Evolutionary conservation across 2,329 filamentous ascomycete genomes (phyloP), one percentile per base, ranked within the genome.

Genomic region (Cytospora chrysosperma): DNA sequence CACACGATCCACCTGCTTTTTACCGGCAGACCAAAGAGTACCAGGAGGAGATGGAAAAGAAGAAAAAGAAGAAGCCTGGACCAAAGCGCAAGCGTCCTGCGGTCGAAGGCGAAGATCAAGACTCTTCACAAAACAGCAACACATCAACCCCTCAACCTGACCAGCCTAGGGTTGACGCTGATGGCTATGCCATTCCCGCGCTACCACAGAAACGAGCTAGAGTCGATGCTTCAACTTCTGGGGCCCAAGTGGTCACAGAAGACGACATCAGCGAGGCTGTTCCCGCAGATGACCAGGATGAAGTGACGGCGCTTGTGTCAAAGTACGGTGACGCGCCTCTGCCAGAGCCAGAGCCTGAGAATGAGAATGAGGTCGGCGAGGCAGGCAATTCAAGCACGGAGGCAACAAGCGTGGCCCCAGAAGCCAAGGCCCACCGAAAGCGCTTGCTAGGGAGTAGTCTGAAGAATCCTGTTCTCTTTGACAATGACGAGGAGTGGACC

Each of bases 1-100:
- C 88, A 27, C 88, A 91, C 67, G 91, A 96, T 69, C 95, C 95
- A 0, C 95, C 95, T 0, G 89, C 92, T 0, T 90, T 95, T 68
- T 92, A 90, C 72, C 83, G 86, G 70, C 82, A 89, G 70, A 79
- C 84, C 26, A 79, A 86, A 62, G 82, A 88, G 70, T 84, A 85
- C 72, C 78, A 84, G 70, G 77, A 81, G 70, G 85, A 78, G 73
- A 75, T 77, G 72, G 82, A 76, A 65, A 80, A 77, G 67, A 82
- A 81, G 71, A 76, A 75, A 37, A 75, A 74, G 26, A 75, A 74
- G 27, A 71, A 72, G 26, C 32, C 61, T 24, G 47, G 37, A 1
- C 75, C 74, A 53, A 84, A 80, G 70, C 79, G 78, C 56, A 85
- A 81, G 74, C 77, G 79, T 57, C 69, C 74, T 56, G 61, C 57